These are phyloP conservation scores for Aspergillus sp. DNA, from an alignment of 2,329 filamentous ascomycete genomes.

Conservation along the genomic window DNA sequence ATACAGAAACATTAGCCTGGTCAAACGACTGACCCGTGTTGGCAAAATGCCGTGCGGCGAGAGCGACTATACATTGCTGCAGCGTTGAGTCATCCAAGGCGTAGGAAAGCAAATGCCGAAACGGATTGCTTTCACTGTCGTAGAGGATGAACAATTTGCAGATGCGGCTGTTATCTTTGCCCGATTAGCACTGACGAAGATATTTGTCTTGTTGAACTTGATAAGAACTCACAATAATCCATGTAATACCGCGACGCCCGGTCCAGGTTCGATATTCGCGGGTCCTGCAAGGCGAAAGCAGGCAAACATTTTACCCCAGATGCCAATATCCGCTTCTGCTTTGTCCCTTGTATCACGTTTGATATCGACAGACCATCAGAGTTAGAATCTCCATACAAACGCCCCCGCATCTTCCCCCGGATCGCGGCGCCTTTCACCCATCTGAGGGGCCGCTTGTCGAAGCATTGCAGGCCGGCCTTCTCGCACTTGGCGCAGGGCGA, in stretches of 20 bases:
- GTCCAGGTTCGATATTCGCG: conserved; percentile 16
- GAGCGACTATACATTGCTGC: conserved; percentile 28
- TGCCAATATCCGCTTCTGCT: too few relatives aligned
- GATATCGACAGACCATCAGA: not conserved
- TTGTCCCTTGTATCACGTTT: not conserved
- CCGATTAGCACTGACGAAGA: not conserved
- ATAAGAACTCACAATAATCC: conserved; percentile 27
- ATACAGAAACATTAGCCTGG: conserved; percentile 4
- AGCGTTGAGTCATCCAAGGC: conserved; percentile 26
- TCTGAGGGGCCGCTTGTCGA: conserved; percentile 30
- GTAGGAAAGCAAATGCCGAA: conserved; percentile 30
- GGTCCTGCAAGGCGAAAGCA: conserved; percentile 16
- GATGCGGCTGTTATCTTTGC: conserved; percentile 29
- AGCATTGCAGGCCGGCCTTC: conserved; percentile 34
- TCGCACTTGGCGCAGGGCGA: conserved; percentile 32
- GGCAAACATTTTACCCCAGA: not conserved
- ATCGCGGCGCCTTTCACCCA: conserved; percentile 35
- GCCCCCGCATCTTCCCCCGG: conserved; percentile 24
- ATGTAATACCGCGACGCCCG: conserved; percentile 28
- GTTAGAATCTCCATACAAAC: not conserved
- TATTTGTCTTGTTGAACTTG: too few relatives aligned
- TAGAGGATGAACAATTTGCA: conserved; percentile 33
- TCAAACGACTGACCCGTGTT: conserved; percentile 26
- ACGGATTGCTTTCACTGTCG: conserved; percentile 34
- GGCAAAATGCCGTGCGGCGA: conserved; percentile 32